phyloP scores from a whole-genome alignment of 495 filamentous ascomycete genomes.

The Venustampulla echinocandica region DNA sequence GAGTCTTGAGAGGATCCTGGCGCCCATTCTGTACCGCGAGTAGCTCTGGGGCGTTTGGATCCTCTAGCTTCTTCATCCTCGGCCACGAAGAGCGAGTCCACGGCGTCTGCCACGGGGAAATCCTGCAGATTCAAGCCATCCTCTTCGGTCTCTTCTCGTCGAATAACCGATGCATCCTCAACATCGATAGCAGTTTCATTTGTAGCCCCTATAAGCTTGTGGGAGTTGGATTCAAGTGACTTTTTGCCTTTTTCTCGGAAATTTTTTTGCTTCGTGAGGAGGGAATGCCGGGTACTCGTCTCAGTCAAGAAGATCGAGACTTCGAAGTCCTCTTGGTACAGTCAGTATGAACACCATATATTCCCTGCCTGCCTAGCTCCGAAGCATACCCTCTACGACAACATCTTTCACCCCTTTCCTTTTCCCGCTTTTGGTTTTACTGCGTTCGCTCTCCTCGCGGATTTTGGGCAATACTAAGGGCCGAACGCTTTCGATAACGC shows the following conservation, averaged over 20 bases:
- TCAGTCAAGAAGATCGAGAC: constrained; percentile 89
- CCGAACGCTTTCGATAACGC: constrained; percentile 72
- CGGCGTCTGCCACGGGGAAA: constrained; percentile 29
- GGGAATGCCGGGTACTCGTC: constrained; percentile 74
- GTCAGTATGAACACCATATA: constrained; percentile 20
- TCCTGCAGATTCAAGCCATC: constrained; percentile 31
- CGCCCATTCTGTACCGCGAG: constrained; percentile 7
- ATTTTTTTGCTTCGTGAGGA: constrained; percentile 76
- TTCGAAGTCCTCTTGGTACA: constrained; percentile 75
- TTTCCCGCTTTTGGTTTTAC: constrained; percentile 44
- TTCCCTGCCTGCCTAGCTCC: not conserved
- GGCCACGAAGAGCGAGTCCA: constrained; percentile 22
- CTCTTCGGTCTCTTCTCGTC: constrained; percentile 32
- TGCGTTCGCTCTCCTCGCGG: constrained; percentile 73
- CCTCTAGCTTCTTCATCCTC: constrained; percentile 19
- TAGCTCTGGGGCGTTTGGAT: constrained; percentile 17
- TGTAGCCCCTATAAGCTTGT: constrained; percentile 47
- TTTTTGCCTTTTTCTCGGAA: constrained; percentile 45
- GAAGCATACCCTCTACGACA: constrained; percentile 59
- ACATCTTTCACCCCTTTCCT: constrained; percentile 82
- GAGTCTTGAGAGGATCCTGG: constrained; percentile 6
- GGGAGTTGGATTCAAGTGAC: constrained; percentile 48
- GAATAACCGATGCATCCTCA: constrained; percentile 31
- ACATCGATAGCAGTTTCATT: constrained; percentile 40
- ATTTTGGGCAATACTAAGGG: constrained; percentile 84